Conservation (phyloP, 1,139 yeast species). For the Diutina rugosa region DNA sequence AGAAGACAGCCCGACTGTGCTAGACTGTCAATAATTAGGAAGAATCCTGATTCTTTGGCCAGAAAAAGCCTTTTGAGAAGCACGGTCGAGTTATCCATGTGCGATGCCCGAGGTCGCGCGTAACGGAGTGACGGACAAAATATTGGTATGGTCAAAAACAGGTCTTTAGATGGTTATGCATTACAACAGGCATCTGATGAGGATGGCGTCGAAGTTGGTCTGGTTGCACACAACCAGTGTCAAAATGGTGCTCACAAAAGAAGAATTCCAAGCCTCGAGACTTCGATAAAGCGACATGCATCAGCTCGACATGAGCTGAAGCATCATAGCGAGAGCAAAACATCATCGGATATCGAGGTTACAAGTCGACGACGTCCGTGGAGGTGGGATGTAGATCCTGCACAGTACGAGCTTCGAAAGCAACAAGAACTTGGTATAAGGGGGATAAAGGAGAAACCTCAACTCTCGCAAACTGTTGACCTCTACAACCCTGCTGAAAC, state of each 20-base stretch:
- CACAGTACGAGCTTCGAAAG: conserved; percentile 13
- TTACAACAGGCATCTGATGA: background rate
- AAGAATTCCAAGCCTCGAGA: background rate
- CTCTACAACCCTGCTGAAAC: background rate
- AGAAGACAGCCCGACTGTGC: conserved; percentile 52
- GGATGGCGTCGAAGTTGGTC: background rate
- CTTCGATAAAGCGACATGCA: background rate
- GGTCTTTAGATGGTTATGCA: background rate
- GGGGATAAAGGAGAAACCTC: conserved; percentile 4
- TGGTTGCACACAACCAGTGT: background rate
- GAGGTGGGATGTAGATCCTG: conserved; percentile 25
- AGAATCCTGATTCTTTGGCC: conserved; percentile 47
- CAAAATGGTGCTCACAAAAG: background rate
- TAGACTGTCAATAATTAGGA: conserved; percentile 56
- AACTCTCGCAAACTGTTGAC: background rate
- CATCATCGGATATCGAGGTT: background rate
- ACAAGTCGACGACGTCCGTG: conserved; percentile 1
- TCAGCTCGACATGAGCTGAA: background rate
- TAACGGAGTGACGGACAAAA: background rate
- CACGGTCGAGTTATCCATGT: background rate
- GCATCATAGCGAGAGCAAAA: background rate
- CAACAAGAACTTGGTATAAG: conserved; percentile 3
- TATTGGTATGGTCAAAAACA: background rate
- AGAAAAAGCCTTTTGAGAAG: background rate
- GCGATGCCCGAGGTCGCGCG: background rate